These are phyloP conservation scores for Passiflora organensis DNA, from an alignment of 345 rosid genomes.

Conservation along the genomic window DNA sequence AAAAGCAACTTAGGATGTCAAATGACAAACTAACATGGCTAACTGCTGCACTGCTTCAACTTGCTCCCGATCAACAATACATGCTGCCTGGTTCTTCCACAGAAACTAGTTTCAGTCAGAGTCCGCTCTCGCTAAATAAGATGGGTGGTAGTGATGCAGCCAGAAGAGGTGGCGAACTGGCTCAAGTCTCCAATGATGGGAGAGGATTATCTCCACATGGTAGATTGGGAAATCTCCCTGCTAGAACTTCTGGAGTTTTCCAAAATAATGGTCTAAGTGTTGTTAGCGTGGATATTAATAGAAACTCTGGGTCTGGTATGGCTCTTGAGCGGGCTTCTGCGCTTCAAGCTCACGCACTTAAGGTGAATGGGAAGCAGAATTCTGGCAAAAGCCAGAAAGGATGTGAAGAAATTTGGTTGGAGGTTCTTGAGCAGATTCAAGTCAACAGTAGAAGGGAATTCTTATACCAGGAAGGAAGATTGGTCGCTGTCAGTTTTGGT, in stretches of 20 bases:
- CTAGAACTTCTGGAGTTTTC: conserved; percentile 27
- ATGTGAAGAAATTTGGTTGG: conserved; percentile 82
- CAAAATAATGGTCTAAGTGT: conserved; percentile 19
- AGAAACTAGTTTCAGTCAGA: conserved; percentile 57
- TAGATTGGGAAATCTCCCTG: conserved; percentile 31
- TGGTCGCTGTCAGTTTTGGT: conserved; percentile 75
- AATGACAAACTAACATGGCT: conserved; percentile 94
- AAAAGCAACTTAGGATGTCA: conserved; percentile 87
- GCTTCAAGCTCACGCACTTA: conserved; percentile 14
- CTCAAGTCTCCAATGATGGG: conserved; percentile 22
- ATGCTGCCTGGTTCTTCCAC: conserved; percentile 56
- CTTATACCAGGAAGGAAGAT: conserved; percentile 74
- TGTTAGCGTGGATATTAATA: conserved; percentile 33
- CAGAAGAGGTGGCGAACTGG: conserved; percentile 33
- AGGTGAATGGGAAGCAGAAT: conserved; percentile 24
- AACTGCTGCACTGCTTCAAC: conserved; percentile 94
- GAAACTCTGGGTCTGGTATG: conserved; percentile 30
- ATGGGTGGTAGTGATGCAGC: conserved; percentile 34
- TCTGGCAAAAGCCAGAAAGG: conserved; percentile 36
- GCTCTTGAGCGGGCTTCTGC: conserved; percentile 31
- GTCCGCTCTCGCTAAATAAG: conserved; percentile 34
- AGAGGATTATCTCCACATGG: conserved; percentile 34
- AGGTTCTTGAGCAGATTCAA: conserved; percentile 60
- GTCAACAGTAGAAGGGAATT: conserved; percentile 53
- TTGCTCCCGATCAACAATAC: conserved; percentile 96